Evolutionary conservation across 164 flowering plant genomes (phyloP).

Genomic region (Umbellularia californica): DNA sequence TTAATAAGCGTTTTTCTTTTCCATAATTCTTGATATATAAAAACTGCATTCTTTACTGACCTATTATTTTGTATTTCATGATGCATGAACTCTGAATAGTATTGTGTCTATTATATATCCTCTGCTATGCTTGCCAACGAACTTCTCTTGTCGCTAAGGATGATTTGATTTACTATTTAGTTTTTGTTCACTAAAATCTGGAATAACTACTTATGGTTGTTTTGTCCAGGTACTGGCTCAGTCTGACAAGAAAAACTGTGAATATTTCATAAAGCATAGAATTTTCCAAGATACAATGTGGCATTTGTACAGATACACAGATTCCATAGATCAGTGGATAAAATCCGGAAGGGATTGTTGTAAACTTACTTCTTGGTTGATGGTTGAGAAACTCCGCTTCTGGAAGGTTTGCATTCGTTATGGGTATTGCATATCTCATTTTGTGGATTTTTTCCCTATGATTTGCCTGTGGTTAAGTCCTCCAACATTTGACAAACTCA

Average conservation of each 20-base stretch:
- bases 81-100: not conserved
- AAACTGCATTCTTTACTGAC: not conserved
- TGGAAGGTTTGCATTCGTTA: conserved; percentile 79
- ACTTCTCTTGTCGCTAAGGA: not conserved
- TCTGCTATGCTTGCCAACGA: not conserved
- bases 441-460: conserved; percentile 58
- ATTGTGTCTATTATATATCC: not conserved
- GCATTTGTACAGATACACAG: conserved; percentile 48
- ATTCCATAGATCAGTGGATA: conserved; percentile 67
- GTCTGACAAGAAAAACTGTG: conserved; percentile 55
- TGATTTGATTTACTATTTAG: not conserved
- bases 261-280: conserved; percentile 47
- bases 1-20: not conserved
- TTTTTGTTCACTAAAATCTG: not conserved
- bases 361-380: conserved; percentile 56
- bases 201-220: conserved; percentile 7
- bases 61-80: no score
- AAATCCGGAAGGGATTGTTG: conserved; percentile 56
- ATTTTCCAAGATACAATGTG: conserved; percentile 45
- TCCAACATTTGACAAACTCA: conserved; percentile 55
- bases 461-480: conserved; percentile 80
- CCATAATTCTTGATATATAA: not conserved
- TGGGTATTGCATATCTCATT: conserved; percentile 65
- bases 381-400: conserved; percentile 78
- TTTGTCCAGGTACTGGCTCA: conserved; percentile 67